Percentiles rank a stretch among this genome's conserved stretches.
Conservation (phyloP, 1,139 yeast species). For the Sugiyamaella paludigena region DNA sequence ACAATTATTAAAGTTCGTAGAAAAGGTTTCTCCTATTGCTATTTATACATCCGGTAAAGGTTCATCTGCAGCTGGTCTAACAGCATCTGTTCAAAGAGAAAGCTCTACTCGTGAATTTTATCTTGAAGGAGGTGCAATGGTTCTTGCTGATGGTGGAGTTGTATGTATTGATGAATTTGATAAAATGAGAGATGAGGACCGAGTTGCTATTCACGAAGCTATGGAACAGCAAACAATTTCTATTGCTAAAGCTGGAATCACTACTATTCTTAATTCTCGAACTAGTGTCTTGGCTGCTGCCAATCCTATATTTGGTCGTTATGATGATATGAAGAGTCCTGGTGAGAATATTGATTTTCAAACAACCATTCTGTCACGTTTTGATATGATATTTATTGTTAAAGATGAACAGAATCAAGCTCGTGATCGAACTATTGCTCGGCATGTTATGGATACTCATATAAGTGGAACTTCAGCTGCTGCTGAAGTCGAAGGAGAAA, state of each 20-base stretch:
- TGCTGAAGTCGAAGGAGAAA: constrained; percentile 72
- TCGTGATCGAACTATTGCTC: constrained; percentile 86
- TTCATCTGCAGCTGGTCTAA: constrained; percentile 98
- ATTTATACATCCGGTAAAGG: constrained; percentile 99
- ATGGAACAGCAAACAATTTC: constrained; percentile 99
- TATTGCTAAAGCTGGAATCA: constrained; percentile 98
- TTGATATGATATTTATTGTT: constrained; percentile 97
- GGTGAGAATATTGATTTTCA: constrained; percentile 98
- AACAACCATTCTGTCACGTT: constrained; percentile 92
- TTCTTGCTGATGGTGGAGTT: constrained; percentile 97
- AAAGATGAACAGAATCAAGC: constrained; percentile 90
- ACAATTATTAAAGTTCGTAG: constrained; percentile 89
- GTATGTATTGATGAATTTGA: constrained; percentile 99
- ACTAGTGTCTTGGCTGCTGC: constrained; percentile 98
- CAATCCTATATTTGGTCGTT: constrained; percentile 93
- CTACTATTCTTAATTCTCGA: constrained; percentile 91
- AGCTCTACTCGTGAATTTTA: constrained; percentile 84
- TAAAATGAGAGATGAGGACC: constrained; percentile 97
- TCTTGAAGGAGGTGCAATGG: constrained; percentile 99
- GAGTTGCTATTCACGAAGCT: constrained; percentile 99
- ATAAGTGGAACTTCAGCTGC: constrained; percentile 63
- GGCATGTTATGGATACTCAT: constrained; percentile 93
- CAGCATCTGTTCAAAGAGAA: constrained; percentile 96
- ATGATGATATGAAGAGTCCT: constrained; percentile 92
- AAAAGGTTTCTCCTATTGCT: constrained; percentile 90